Evolutionary conservation across 139 green algal genomes (phyloP), one percentile per base, ranked within the genome.

Genomic region (Closterium sp.): DNA sequence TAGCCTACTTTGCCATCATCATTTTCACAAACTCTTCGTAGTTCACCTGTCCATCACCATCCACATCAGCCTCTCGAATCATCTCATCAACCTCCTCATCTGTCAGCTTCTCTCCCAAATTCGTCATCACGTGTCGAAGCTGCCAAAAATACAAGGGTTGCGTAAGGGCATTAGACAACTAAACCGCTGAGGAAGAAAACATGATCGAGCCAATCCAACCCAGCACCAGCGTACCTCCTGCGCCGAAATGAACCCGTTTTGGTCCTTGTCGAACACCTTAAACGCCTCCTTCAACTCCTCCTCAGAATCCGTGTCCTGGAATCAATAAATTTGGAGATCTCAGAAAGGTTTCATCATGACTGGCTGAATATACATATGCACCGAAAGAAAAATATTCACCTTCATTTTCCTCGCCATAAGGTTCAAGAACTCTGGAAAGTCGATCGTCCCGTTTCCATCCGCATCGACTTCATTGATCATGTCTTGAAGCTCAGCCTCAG

Each of bases 211-310:
- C n/a, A 19, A 85, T n/a, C n/a, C n/a, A 85, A 85, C 6, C n/a
- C 12, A 85, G n/a, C n/a, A 85, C 31, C 0, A 1, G 7, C 87
- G 84, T 86, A 94, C 91, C 91, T 99, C 98, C 69, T 97, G 97
- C 33, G 98, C 98, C 7, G 97, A 99, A 89, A 99, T 99, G 93
- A 98, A 98, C 66, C 98, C 98, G 94, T 99, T 99, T 90, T 98
- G 97, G 93, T 99, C 98, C 95, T 99, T 99, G 93, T 99, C 98
- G 95, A 99, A 99, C 55, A 99, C 98, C 95, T 99, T 99, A 96
- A 99, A 99, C 0, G 98, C 98, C 95, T 99, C 98, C 30, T 96
- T 95, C 35, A 99, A 94, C 96, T 99, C 98, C 89, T 99, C 98
- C 94, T 99, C 98, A 69, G 97, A 97, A 94, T 99, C 95, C 5